These are phyloP conservation scores for Phialemonium atrogriseum DNA, from an alignment of 2,329 filamentous ascomycete species.

Conservation along the genomic window DNA sequence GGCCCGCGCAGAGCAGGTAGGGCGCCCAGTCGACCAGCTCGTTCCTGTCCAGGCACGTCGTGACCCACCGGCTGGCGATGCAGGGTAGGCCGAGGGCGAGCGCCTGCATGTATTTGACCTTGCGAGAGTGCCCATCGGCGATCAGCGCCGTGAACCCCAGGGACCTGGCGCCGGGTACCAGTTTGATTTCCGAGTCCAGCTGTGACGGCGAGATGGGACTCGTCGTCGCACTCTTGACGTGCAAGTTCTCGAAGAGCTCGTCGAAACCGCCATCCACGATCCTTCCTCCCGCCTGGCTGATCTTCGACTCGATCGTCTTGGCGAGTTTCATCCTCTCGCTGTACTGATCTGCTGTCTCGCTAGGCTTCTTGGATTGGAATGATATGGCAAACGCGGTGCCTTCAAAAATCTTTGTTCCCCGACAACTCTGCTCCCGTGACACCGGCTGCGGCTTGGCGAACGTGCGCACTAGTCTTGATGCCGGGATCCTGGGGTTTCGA, in stretches of 20 bases:
- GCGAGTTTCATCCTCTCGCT: constrained; percentile 27
- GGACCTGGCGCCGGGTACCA: constrained; percentile 43
- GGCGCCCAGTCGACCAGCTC: constrained; percentile 64
- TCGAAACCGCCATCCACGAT: constrained; percentile 72
- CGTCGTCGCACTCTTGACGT: constrained; percentile 23
- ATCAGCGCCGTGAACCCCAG: constrained; percentile 79
- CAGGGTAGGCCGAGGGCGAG: constrained; percentile 84
- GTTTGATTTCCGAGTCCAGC: constrained; percentile 32
- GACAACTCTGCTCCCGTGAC: constrained; percentile 5
- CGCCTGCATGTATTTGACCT: constrained; percentile 90
- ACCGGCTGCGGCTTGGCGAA: constrained; percentile 8
- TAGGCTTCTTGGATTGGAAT: constrained; percentile 44
- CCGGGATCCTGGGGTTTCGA: constrained; percentile 14
- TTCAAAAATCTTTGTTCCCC: constrained; percentile 46
- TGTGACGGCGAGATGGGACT: constrained; percentile 17
- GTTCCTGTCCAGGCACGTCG: constrained; percentile 56
- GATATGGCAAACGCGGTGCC: constrained; percentile 87
- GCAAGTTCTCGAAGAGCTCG: constrained; percentile 57
- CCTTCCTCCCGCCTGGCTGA: constrained; percentile 62
- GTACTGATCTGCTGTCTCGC: constrained; percentile 44
- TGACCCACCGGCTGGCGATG: constrained; percentile 73
- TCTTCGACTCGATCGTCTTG: constrained; percentile 47
- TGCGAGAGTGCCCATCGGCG: constrained; percentile 76
- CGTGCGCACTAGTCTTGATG: constrained; percentile 14
- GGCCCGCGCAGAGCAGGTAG: constrained; percentile 80